These are phyloP conservation scores for Cyberlindnera meyerae DNA, from an alignment of 805 yeast genomes.

Conservation along the genomic window DNA sequence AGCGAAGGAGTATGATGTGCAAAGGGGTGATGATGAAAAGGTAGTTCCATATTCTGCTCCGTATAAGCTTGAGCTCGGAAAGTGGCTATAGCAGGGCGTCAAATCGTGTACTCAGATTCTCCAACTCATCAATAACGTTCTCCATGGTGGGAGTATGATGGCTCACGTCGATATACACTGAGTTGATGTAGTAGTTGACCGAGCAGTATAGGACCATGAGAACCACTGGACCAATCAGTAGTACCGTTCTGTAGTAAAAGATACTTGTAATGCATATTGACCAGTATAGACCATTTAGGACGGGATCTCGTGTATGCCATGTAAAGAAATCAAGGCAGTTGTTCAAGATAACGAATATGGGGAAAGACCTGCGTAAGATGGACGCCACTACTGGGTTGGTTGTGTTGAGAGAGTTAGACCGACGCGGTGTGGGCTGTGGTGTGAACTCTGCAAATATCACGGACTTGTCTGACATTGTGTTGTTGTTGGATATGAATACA, in stretches of 20 bases:
- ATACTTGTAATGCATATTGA: slow-evolving; percentile 32
- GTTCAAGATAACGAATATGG: slow-evolving; percentile 40
- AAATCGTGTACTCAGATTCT: slow-evolving; percentile 38
- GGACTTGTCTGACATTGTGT: slow-evolving; percentile 3
- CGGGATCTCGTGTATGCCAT: slow-evolving; percentile 44
- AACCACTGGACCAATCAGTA: slow-evolving; percentile 32
- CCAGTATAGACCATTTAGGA: slow-evolving; percentile 35
- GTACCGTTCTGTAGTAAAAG: slow-evolving; percentile 34
- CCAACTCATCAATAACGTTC: slow-evolving; percentile 40
- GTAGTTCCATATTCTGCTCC: slow-evolving; percentile 29
- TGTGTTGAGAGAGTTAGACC: slow-evolving; percentile 2
- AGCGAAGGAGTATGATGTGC: slow-evolving; percentile 31
- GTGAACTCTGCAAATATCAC: slow-evolving; percentile 13
- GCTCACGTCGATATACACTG: slow-evolving; percentile 36
- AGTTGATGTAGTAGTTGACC: slow-evolving; percentile 39
- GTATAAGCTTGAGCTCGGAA: slow-evolving; percentile 24
- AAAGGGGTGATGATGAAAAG: slow-evolving; percentile 36
- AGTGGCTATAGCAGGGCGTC: slow-evolving; percentile 28
- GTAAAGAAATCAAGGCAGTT: slow-evolving; percentile 37
- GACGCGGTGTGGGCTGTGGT: slow-evolving; percentile 10
- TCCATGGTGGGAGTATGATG: slow-evolving; percentile 45
- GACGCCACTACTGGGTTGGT: slow-evolving; percentile 35
- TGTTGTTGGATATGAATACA: background rate
- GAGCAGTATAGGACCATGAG: slow-evolving; percentile 32
- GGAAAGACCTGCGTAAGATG: slow-evolving; percentile 40